phyloP scores from a whole-genome alignment of 768 basidiomycete species.

The Lactifluus echinatus region DNA sequence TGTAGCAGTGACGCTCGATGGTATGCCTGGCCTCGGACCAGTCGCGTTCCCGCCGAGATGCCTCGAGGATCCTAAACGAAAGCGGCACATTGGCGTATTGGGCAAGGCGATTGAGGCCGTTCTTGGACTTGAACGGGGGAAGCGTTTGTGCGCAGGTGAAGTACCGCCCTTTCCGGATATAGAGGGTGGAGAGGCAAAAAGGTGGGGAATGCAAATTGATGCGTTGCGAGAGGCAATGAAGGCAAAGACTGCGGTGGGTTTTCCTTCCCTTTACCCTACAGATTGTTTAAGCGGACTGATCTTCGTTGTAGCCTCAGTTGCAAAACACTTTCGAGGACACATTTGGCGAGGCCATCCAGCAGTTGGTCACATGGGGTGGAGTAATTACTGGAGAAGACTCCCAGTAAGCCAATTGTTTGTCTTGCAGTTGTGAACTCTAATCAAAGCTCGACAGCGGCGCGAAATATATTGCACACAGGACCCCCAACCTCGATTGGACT shows the following conservation, averaged over 20 bases:
- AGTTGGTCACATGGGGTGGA: conserved; percentile 66
- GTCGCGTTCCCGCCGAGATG: conserved; percentile 71
- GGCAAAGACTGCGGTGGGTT: conserved; percentile 44
- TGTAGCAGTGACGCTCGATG: conserved; percentile 36
- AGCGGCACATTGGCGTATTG: conserved; percentile 60
- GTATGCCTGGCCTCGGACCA: conserved; percentile 68
- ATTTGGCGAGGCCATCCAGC: conserved; percentile 71
- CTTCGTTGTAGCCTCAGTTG: conserved; percentile 40
- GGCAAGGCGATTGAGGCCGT: conserved; percentile 63
- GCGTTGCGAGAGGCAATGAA: conserved; percentile 49
- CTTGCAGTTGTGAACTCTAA: conserved; percentile 1
- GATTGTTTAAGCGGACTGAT: background rate
- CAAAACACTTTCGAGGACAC: conserved; percentile 56
- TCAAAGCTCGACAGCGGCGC: conserved; percentile 40
- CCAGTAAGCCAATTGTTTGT: conserved; percentile 39
- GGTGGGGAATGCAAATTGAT: conserved; percentile 64
- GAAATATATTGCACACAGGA: conserved; percentile 69
- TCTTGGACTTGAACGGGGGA: conserved; percentile 56
- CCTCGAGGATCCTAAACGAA: conserved; percentile 68
- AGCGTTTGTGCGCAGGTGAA: conserved; percentile 53
- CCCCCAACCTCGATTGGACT: conserved; percentile 54
- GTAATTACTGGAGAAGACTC: conserved; percentile 57
- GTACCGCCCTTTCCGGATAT: conserved; percentile 31
- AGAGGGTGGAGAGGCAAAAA: conserved; percentile 63
- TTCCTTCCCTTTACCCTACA: background rate